Percentiles rank a stretch among this genome's conserved stretches.
These are phyloP conservation scores for Favolaschia claudopus DNA, from an alignment of 768 basidiomycete species.

Conservation along the genomic window DNA sequence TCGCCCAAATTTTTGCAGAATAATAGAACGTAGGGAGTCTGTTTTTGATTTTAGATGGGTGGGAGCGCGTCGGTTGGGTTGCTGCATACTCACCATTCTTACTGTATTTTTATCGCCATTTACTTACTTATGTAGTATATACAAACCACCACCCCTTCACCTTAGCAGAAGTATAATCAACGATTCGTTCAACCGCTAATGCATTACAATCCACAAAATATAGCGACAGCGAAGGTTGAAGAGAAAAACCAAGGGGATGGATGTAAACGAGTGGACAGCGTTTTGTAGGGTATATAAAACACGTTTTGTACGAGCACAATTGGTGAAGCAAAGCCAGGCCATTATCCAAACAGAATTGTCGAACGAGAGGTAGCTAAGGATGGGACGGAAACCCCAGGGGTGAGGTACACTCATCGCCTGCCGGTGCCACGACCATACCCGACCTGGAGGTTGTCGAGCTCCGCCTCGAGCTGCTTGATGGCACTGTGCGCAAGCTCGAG, in stretches of 20 bases:
- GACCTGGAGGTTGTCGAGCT: conserved; percentile 88
- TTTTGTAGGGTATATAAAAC: conserved; percentile 22
- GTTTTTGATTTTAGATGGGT: too few relatives aligned
- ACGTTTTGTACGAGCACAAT: conserved; percentile 15
- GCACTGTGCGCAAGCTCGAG: conserved; percentile 91
- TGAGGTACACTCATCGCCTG: conserved; percentile 56
- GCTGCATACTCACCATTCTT: too few relatives aligned
- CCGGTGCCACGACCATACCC: conserved; percentile 81
- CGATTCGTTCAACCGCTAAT: too few relatives aligned
- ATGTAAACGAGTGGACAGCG: conserved; percentile 24
- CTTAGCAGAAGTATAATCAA: too few relatives aligned
- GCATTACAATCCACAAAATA: conserved; percentile 8
- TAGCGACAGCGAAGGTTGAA: not conserved
- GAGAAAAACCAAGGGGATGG: conserved; percentile 1
- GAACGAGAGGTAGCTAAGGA: not conserved
- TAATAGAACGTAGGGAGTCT: too few relatives aligned
- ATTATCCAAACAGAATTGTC: conserved; percentile 20
- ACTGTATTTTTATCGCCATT: too few relatives aligned
- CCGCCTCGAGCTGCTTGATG: conserved; percentile 90
- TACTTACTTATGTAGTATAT: too few relatives aligned
- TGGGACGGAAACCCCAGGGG: not conserved
- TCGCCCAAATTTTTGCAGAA: too few relatives aligned
- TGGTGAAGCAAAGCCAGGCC: too few relatives aligned
- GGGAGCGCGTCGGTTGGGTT: too few relatives aligned
- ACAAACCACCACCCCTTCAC: too few relatives aligned